Evolutionary conservation across 164 flowering plant species (phyloP), one percentile per base, ranked within the genome.

Genomic region (Tinospora cordifolia): DNA sequence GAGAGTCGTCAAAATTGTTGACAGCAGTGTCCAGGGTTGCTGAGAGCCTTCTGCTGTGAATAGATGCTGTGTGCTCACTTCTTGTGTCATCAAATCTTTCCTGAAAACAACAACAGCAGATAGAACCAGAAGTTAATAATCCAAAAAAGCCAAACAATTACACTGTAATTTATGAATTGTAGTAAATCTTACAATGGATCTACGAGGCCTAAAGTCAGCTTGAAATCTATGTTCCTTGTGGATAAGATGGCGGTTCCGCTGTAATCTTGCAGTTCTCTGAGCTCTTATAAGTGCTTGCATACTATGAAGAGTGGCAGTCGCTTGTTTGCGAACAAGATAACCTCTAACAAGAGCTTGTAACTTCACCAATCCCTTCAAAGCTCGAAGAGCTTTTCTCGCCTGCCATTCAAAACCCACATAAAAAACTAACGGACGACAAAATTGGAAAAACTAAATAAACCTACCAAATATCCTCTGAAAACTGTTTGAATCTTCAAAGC

Each of bases 361-460:
- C 77, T 88, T 90, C 67, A 90, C 96, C 63, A 90, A 70, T 46
- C 89, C 93, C 71, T 83, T 88, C 59, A 90, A 70, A 12, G 96
- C 96, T 75, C 88, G 73, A n/a, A 84, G 82, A 6, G 98, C 98
- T 72, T 87, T 92, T 72, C 88, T 89, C 8, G 94, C 96, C 98
- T 92, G 82, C 46, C 38, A 25, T 27, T 51, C 59, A 51, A 51
- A 51, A 6, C 51, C 51, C 51, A 63, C 62, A 68, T 17, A 17
- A 4, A 7, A 26, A 39, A 6, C 40, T 13, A 72, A 58, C 26
- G n/a, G 12, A 17, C 11, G 19, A 38, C 9, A 38, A 69, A 40
- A n/a, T 41, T 21, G 11, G 15, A 22, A 68, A 47, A 36, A 8
- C 15, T 0, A 49, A 69, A 13, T 25, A 49, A 49, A 66, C 81